phyloP scores from a whole-genome alignment of 768 basidiomycete genomes.

The Pulveroboletus sp. region DNA sequence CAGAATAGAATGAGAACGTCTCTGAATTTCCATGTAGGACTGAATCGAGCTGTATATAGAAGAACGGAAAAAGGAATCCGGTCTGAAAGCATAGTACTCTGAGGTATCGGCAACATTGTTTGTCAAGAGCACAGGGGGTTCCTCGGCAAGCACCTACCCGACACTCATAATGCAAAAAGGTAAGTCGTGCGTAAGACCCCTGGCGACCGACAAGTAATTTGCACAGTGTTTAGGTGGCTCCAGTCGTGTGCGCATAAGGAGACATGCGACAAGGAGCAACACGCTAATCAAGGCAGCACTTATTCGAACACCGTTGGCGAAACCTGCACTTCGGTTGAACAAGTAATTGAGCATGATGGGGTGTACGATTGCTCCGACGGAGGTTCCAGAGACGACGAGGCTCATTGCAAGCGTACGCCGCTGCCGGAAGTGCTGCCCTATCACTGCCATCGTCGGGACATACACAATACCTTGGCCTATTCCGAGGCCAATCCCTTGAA shows the following conservation, averaged over 20 bases:
- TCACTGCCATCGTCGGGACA: slow-evolving; percentile 41
- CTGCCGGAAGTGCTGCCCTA: slow-evolving; percentile 21
- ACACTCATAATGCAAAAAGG: neutral
- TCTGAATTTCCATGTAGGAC: neutral
- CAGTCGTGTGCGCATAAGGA: neutral
- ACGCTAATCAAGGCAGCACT: slow-evolving; percentile 29
- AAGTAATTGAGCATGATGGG: slow-evolving; percentile 28
- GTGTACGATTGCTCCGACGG: slow-evolving; percentile 13
- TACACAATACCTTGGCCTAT: slow-evolving; percentile 44
- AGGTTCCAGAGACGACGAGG: slow-evolving; percentile 37
- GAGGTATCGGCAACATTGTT: neutral
- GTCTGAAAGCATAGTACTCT: slow-evolving; percentile 29
- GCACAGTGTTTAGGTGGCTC: neutral
- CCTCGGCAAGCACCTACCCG: neutral
- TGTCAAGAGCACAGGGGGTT: neutral
- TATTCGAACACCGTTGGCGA: neutral
- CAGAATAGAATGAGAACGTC: slow-evolving; percentile 50
- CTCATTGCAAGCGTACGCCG: slow-evolving; percentile 43
- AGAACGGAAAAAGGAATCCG: slow-evolving; percentile 43
- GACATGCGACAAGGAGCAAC: slow-evolving; percentile 29
- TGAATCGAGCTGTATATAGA: neutral
- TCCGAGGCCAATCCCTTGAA: slow-evolving; percentile 45
- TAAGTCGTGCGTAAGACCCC: neutral
- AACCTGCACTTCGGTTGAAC: slow-evolving; percentile 4
- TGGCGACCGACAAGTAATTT: neutral